Evolutionary conservation across 257 asterid genomes (phyloP).

Genomic region (Plantago major): DNA sequence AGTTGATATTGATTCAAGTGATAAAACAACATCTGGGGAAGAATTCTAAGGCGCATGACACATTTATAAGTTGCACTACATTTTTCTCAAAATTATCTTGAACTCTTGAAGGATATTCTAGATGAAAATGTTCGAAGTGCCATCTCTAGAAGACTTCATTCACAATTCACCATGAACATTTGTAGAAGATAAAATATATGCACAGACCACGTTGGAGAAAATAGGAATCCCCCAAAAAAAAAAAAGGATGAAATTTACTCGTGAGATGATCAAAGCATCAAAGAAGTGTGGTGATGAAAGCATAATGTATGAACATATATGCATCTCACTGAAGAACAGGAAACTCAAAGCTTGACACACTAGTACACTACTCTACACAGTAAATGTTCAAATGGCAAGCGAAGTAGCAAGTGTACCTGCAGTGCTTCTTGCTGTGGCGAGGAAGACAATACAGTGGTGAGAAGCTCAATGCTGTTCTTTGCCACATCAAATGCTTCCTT

Average conservation of each 20-base stretch:
- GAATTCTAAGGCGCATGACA: neutral
- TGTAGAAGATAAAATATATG: too few species aligned
- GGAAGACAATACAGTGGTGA: conserved; percentile 87
- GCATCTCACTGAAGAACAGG: neutral
- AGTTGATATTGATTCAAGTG: neutral
- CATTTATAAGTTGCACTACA: too few species aligned
- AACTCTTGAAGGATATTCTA: too few species aligned
- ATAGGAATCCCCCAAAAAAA: too few species aligned
- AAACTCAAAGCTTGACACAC: conserved; percentile 4
- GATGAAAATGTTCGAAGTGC: too few species aligned
- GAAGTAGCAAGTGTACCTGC: conserved; percentile 43
- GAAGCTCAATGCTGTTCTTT: conserved; percentile 91
- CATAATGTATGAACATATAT: conserved; percentile 1
- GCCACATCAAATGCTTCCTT: conserved; percentile 98
- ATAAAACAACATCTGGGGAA: neutral
- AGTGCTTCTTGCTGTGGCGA: conserved; percentile 95
- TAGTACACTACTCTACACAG: conserved; percentile 2
- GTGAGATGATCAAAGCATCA: too few species aligned
- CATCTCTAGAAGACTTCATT: too few species aligned
- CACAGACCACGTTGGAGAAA: too few species aligned
- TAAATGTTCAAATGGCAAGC: conserved; percentile 9
- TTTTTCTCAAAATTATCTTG: too few species aligned
- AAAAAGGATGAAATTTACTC: too few species aligned
- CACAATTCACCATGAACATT: too few species aligned
- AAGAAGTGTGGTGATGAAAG: neutral